These are phyloP conservation scores for Phaffomyces opuntiae DNA, from an alignment of 805 yeast genomes.

Conservation along the genomic window DNA sequence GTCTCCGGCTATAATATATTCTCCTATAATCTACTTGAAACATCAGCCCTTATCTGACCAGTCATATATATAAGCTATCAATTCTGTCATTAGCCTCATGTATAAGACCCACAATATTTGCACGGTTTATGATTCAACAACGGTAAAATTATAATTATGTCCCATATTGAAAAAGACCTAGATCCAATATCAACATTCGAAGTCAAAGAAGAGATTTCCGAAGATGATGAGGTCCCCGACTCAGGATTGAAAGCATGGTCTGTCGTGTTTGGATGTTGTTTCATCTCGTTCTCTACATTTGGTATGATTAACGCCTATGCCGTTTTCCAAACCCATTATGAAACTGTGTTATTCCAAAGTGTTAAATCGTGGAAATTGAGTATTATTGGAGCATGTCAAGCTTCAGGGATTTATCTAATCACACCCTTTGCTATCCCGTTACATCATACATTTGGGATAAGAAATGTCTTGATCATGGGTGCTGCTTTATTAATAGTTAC, in stretches of 20 bases:
- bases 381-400: slow-evolving; percentile 21
- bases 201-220: too few relatives aligned
- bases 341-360: slow-evolving; percentile 14
- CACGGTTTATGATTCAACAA: neutral
- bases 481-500: slow-evolving; percentile 9
- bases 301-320: slow-evolving; percentile 21
- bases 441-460: slow-evolving; percentile 16
- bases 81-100: too few relatives aligned
- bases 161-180: too few relatives aligned
- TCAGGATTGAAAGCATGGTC: slow-evolving; percentile 12
- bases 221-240: neutral
- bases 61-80: too few relatives aligned
- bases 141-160: neutral
- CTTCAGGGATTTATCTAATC: slow-evolving; percentile 14
- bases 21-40: too few relatives aligned
- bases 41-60: too few relatives aligned
- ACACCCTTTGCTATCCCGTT: slow-evolving; percentile 15
- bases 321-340: slow-evolving; percentile 19
- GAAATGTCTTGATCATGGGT: slow-evolving; percentile 9
- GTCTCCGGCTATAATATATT: too few relatives aligned
- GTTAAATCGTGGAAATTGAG: slow-evolving; percentile 13
- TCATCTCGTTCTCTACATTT: slow-evolving; percentile 12
- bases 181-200: too few relatives aligned
- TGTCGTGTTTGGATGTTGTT: slow-evolving; percentile 16
- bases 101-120: too few relatives aligned